A percentile compares a stretch with the other conserved stretches of the same genome.
These are phyloP conservation scores for Ambrosiella cleistominuta DNA, from an alignment of 2,329 filamentous ascomycete genomes.

Conservation along the genomic window DNA sequence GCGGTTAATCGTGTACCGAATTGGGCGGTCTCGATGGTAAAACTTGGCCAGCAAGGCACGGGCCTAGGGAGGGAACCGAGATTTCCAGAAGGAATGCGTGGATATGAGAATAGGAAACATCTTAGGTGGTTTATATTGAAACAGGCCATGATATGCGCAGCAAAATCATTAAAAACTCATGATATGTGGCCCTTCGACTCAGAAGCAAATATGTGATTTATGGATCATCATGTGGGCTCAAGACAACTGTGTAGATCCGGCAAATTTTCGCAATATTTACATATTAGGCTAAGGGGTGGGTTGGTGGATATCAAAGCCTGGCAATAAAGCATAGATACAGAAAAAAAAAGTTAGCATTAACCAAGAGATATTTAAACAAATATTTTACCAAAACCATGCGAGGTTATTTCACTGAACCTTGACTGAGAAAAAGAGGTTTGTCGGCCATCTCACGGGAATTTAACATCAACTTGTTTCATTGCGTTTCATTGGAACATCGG, in stretches of 20 bases:
- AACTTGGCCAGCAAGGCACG: neutral
- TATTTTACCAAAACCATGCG: neutral
- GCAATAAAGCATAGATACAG: neutral
- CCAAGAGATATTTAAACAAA: neutral
- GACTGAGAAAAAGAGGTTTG: neutral
- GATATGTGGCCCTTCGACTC: no score
- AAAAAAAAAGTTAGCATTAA: neutral
- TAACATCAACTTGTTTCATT: neutral
- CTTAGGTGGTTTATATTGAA: no score
- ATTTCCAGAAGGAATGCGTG: neutral
- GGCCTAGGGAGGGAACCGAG: neutral
- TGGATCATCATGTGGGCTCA: no score
- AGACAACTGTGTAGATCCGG: no score
- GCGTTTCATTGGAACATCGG: neutral
- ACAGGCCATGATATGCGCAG: no score
- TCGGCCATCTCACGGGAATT: neutral
- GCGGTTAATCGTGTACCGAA: no score
- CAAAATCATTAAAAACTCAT: no score
- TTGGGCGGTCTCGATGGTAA: no score
- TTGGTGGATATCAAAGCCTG: no score
- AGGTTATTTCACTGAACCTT: neutral
- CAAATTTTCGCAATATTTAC: no score
- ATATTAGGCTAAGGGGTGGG: no score
- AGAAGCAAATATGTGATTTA: no score
- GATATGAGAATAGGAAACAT: neutral